phyloP scores from a whole-genome alignment of 192 early-diverging fungal genomes.

The Phlyctochytrium bullatum region DNA sequence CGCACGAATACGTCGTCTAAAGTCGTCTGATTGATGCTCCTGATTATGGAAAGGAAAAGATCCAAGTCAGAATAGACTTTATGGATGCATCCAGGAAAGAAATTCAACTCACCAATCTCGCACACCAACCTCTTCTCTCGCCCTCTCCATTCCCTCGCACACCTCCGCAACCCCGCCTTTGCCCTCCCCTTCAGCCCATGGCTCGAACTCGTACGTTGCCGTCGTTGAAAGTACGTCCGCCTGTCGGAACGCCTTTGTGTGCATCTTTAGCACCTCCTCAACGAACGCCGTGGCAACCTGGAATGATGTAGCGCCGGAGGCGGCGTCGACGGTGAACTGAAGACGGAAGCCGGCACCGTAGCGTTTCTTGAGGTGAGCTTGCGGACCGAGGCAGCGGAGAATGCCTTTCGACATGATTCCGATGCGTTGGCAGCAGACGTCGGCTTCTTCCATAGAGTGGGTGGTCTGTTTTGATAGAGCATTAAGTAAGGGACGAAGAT shows the following conservation, averaged over 20 bases:
- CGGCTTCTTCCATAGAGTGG: constrained; percentile 79
- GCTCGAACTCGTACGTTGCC: constrained; percentile 66
- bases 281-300: constrained; percentile 41
- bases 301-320: constrained; percentile 12
- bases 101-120: constrained; percentile 15
- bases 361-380: constrained; percentile 58
- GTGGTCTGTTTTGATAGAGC: constrained; percentile 49
- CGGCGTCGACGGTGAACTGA: constrained; percentile 43
- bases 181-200: constrained; percentile 20
- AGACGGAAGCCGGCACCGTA: constrained; percentile 66
- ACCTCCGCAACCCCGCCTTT: constrained; percentile 46
- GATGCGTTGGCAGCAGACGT: constrained; percentile 68
- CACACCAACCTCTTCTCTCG: constrained; percentile 5
- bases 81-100: background rate
- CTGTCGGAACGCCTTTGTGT: constrained; percentile 29
- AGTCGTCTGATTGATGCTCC: constrained; percentile 22
- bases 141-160: constrained; percentile 3
- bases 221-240: constrained; percentile 54
- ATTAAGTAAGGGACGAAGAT: background rate
- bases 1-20: constrained; percentile 21
- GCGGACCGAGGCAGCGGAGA: constrained; percentile 61
- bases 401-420: constrained; percentile 77
- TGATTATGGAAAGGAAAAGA: too few relatives aligned
- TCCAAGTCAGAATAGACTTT: background rate
- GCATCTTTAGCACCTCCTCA: constrained; percentile 47